Evolutionary conservation across 306 rosid genomes (phyloP), one percentile per base, ranked within the genome.

Genomic region (Cicer pinnatifidum): DNA sequence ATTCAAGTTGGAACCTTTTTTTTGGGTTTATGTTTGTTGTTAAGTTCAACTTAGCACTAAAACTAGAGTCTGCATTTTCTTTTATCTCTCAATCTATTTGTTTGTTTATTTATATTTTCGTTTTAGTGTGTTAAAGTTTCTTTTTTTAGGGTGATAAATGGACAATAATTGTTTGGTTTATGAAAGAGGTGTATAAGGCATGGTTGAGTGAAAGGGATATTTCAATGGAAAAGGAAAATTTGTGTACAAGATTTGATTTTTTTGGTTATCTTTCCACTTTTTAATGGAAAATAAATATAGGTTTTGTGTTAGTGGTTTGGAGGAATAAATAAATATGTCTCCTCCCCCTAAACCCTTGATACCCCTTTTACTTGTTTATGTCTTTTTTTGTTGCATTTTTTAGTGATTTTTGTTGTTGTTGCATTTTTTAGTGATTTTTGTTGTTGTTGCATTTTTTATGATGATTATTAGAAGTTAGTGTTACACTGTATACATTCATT

Each of bases 241-340:
- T 8, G 3, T 38, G 7, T 59, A 3, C 43, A 66, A 81, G 79
- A 19, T 75, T 81, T 68, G 77, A 16, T 78, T 75, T 85, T 85
- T 78, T 76, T 2, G 5, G 70, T 40, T 75, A 51, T 64, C 70
- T 28, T 63, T 12, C 3, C 12, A 50, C 11, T 17, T 28, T 78
- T 78, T 43, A 1, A 6, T 50, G 33, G 45, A 9, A 9, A 70
- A 44, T 10, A 11, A 16, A 52, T 72, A 20, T 56, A 76, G 80
- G 75, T 82, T 70, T 59, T 78, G 76, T 73, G 10, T 51, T 1
- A 45, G 1, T 52, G 40, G 61, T 15, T 33, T 0, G 66, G 16
- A 23, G 54, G 56, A 63, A 17, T 48, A 70, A 41, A 41, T 56
- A 76, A 23, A 62, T 52, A 74, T 73, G 44, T 50, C 60, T 64